These are phyloP conservation scores for Noccaea caerulescens DNA, from an alignment of 345 rosid genomes.

Conservation along the genomic window DNA sequence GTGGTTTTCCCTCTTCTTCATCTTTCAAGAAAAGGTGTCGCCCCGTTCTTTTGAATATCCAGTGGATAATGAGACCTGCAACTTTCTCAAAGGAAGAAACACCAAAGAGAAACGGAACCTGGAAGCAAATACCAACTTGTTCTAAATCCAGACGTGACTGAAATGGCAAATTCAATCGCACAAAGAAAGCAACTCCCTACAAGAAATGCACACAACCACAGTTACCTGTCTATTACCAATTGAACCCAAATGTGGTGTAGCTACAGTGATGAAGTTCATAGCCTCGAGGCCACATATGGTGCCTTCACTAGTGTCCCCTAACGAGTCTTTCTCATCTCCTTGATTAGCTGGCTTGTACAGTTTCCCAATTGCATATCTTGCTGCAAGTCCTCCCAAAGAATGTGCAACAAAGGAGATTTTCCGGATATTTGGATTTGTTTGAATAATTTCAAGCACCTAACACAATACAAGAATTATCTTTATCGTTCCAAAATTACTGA, in stretches of 20 bases:
- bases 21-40: constrained; percentile 91
- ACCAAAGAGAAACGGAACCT: constrained; percentile 99
- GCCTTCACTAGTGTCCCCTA: constrained; percentile 42
- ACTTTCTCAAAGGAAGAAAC: constrained; percentile 83
- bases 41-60: constrained; percentile 94
- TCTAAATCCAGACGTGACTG: constrained; percentile 5
- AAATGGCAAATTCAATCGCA: not conserved
- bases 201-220: not conserved
- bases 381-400: constrained; percentile 89
- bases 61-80: constrained; percentile 83
- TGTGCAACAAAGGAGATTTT: constrained; percentile 94
- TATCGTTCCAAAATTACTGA: not conserved
- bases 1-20: constrained; percentile 80
- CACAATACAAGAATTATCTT: constrained; percentile 29
- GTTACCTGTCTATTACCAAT: constrained; percentile 93
- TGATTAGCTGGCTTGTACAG: constrained; percentile 62
- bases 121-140: constrained; percentile 37
- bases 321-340: constrained; percentile 44
- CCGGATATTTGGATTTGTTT: constrained; percentile 59
- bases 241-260: constrained; percentile 98
- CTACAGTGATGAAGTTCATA: constrained; percentile 86
- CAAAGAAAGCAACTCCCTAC: constrained; percentile 14
- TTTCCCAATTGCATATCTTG: constrained; percentile 93
- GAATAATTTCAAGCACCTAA: constrained; percentile 75
- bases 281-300: constrained; percentile 87